These are phyloP conservation scores for Leucocoprinus leucothites DNA, from an alignment of 768 basidiomycete species.

Conservation along the genomic window DNA sequence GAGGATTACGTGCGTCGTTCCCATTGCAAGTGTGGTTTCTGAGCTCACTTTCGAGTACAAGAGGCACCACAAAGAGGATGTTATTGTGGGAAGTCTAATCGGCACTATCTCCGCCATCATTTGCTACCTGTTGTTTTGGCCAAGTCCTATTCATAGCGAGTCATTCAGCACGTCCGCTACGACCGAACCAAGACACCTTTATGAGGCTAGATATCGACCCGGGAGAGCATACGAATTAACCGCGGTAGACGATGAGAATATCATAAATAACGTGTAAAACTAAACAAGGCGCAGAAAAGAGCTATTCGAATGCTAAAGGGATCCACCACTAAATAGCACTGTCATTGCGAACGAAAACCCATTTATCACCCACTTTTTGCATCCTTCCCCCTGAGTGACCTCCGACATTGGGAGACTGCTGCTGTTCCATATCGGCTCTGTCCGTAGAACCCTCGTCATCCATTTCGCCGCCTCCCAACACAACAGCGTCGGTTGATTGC, in stretches of 20 bases:
- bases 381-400: slow-evolving; percentile 43
- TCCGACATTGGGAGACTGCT: slow-evolving; percentile 7
- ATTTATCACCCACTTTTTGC: slow-evolving; percentile 69
- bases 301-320: slow-evolving; percentile 12
- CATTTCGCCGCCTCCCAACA: slow-evolving; percentile 48
- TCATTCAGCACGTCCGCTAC: slow-evolving; percentile 29
- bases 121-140: slow-evolving; percentile 64
- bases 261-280: slow-evolving; percentile 32
- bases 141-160: slow-evolving; percentile 49
- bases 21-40: background rate
- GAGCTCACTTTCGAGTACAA: slow-evolving; percentile 22
- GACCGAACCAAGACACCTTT: slow-evolving; percentile 41
- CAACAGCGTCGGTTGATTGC: slow-evolving; percentile 52
- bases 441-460: slow-evolving; percentile 12
- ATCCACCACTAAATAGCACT: slow-evolving; percentile 23
- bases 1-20: slow-evolving; percentile 60
- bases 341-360: slow-evolving; percentile 60
- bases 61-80: slow-evolving; percentile 70
- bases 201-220: slow-evolving; percentile 24
- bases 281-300: slow-evolving; percentile 18
- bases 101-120: slow-evolving; percentile 47
- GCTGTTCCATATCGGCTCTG: slow-evolving; percentile 13
- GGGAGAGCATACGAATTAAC: slow-evolving; percentile 46
- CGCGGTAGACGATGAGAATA: slow-evolving; percentile 37
- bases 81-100: slow-evolving; percentile 59